Base-by-base conservation (phyloP, 768 basidiomycete genomes). In the Hydnum rufescens region DNA sequence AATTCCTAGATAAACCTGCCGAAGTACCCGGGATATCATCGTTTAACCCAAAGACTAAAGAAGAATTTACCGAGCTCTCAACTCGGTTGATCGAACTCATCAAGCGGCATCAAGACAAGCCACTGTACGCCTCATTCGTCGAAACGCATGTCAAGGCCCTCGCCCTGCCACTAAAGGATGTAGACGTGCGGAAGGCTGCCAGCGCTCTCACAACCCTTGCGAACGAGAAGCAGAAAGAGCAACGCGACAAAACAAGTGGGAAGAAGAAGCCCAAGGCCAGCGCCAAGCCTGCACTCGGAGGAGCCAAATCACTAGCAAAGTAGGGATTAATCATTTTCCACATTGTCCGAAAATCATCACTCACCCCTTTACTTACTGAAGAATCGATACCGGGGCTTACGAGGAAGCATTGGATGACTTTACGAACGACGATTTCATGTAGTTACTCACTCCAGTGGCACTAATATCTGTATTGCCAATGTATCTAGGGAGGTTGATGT, bases 151-250 rank as follows among this genome's bases (percentile, higher is more conserved):
- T 77, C 18, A 78, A 80, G 44, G 78, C 79, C 49, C 67, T 95
- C 16, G 79, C 82, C 0, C 66, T 70, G 54, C 77, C 87, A 3
- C 72, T 97, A 52, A 83, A 80, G 60, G 89, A 96, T 56, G 78
- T 89, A 50, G 93, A 99, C 59, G 80, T 89, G 26, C 75, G 90
- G 56, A 96, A 96, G 63, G 85, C 77, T 0, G 85, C 88, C 0
- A 82, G 78, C 49, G 78, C 71, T 3, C 68, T 99, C 52, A 87
- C 85, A 16, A 80, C 84, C 2, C 71, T 97, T 4, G 83, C 89
- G 49, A 96, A 93, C 61, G 88, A 92, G 69, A 99, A 97, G 69
- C 86, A 92, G 68, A 85, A 78, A 66, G 87, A 87, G 62, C 78
- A 82, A 59, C 74, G 81, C 57, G 87, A 90, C 32, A 86, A 82